Evolutionary conservation across 345 rosid genomes (phyloP), one percentile per base, ranked within the genome.

Genomic region (Sonneratia caseolaris): DNA sequence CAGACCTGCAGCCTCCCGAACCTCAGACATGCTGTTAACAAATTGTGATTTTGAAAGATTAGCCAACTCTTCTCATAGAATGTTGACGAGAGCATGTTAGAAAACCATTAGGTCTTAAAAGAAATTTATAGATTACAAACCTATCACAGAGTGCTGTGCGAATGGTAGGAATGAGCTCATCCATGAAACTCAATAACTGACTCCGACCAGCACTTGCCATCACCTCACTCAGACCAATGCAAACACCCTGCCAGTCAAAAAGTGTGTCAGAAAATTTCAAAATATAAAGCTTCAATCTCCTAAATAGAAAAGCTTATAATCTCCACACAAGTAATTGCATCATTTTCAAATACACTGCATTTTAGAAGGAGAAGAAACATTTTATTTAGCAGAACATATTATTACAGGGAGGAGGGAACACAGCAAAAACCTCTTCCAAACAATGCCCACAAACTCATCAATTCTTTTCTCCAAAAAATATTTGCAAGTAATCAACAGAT

Each of bases 181-280:
- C 97, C 98, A 95, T 90, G 84, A 89, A 95, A 84, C 85, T 89
- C 75, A 92, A 80, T 73, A 95, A 81, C 78, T 95, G 99, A 82
- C 87, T 90, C 84, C 78, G 90, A 65, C 92, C 97, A 79, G 99
- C 99, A 87, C 99, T 82, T 71, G 86, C 98, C 99, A 95, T 95
- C 78, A 95, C 98, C 84, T 95, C 98, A 84, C 94, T 95, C 84
- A 92, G 80, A 69, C 99, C 99, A 81, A 87, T 89, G 87, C 99
- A 95, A 21, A 95, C 98, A 69, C 99, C 99, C 99, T 92, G 81
- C 66, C 68, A 82, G 72, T 32, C 72, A 73, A 78, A 38, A n/a
- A 12, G 51, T 70, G 13, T 12, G 70, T 49, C 24, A 19, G 21
- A 64, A 53, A 3, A 48, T 49, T 43, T 57, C 66, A 42, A 68